Evolutionary conservation across 371 early-diverging fungal species (phyloP).

Genomic region (Actinomortierella wolfii): DNA sequence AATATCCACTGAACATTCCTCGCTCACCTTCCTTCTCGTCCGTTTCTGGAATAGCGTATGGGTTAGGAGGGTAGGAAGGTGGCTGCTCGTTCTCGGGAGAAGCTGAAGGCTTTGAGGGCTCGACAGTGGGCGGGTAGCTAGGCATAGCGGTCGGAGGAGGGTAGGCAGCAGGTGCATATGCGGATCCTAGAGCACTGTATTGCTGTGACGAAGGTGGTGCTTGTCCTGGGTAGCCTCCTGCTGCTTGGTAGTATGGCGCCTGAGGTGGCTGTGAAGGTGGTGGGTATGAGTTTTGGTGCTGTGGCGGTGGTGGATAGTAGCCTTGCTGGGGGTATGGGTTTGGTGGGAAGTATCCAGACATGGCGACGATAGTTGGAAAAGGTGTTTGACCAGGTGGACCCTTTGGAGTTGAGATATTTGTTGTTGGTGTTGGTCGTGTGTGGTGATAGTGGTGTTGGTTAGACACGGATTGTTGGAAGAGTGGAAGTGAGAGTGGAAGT

Average conservation of each 20-base stretch:
- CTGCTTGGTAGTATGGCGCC: conserved; percentile 9
- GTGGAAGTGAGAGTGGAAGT: too few relatives aligned
- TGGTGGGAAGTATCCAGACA: conserved; percentile 28
- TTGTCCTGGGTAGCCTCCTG: conserved; percentile 16
- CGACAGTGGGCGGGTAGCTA: background rate
- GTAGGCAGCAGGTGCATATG: background rate
- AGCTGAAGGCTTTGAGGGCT: conserved; percentile 1
- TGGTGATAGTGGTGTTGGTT: too few relatives aligned
- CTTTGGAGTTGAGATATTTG: conserved; percentile 2
- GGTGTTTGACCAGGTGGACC: conserved; percentile 42
- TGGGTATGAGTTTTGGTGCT: background rate
- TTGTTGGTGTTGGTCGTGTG: too few relatives aligned
- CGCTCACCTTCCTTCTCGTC: too few relatives aligned
- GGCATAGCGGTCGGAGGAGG: conserved; percentile 3
- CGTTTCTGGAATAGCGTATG: too few relatives aligned
- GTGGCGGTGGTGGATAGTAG: conserved; percentile 4
- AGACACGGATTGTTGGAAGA: too few relatives aligned
- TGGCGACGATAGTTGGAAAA: conserved; percentile 28
- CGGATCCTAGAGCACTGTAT: background rate
- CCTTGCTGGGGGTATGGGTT: conserved; percentile 11
- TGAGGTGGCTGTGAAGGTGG: conserved; percentile 3
- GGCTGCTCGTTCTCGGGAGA: conserved; percentile 4
- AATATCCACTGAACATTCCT: too few relatives aligned
- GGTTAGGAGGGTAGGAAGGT: background rate
- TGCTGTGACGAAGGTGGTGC: background rate